Conservation (phyloP, 192 early-diverging fungal genomes). For the Phlyctochytrium arcticum region DNA sequence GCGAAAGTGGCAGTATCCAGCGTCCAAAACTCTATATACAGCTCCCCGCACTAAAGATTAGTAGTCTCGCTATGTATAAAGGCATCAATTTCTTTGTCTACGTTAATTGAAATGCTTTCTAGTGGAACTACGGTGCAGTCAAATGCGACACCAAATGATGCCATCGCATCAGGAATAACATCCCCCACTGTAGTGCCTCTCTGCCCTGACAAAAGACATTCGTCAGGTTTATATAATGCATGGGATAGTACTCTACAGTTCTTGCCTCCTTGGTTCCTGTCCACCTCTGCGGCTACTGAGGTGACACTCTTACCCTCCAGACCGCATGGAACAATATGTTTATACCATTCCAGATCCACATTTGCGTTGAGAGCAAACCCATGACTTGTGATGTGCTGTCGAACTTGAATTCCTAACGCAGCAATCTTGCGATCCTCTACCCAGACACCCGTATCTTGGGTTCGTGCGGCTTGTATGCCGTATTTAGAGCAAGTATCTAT, state of each 20-base stretch:
- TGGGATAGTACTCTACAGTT: not conserved
- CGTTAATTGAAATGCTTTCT: slow-evolving; percentile 16
- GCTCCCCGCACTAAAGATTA: no score
- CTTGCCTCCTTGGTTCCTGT: not conserved
- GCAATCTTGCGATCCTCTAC: slow-evolving; percentile 82
- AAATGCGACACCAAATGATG: slow-evolving; percentile 48
- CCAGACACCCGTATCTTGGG: slow-evolving; percentile 90
- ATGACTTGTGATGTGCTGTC: slow-evolving; percentile 82
- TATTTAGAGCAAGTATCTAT: slow-evolving; percentile 67
- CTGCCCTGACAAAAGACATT: not conserved
- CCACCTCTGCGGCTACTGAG: slow-evolving; percentile 57
- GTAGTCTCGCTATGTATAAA: slow-evolving; percentile 7
- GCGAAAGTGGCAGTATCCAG: no score
- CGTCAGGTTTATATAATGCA: not conserved
- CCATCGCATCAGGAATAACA: slow-evolving; percentile 50
- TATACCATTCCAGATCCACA: slow-evolving; percentile 82
- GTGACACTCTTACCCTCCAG: slow-evolving; percentile 73
- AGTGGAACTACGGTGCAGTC: slow-evolving; percentile 37
- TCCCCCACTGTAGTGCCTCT: slow-evolving; percentile 35
- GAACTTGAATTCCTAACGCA: slow-evolving; percentile 87
- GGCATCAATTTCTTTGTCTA: slow-evolving; percentile 32
- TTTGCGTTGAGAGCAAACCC: slow-evolving; percentile 95
- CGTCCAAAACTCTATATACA: no score
- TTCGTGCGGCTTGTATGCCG: slow-evolving; percentile 61
- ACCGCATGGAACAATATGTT: slow-evolving; percentile 88